Percentiles rank a stretch among this genome's conserved stretches.
These are phyloP conservation scores for Escallonia rubra DNA, from an alignment of 129 eudicot species.

Conservation along the genomic window DNA sequence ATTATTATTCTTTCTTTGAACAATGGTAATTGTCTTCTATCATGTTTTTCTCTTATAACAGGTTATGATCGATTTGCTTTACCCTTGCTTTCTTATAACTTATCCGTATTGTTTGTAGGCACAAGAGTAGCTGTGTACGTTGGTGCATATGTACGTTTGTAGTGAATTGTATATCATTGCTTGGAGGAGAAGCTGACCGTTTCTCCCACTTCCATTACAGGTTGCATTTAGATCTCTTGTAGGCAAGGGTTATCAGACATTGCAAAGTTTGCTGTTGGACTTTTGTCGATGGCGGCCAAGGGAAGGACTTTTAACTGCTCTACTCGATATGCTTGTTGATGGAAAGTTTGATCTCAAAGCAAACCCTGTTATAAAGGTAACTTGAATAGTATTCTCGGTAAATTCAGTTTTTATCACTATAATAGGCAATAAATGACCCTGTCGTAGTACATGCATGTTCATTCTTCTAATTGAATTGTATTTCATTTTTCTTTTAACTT, in stretches of 20 bases:
- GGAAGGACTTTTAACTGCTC: slow-evolving; percentile 67
- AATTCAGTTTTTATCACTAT: neutral
- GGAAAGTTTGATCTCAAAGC: slow-evolving; percentile 80
- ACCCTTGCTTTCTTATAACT: too few species aligned
- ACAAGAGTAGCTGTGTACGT: too few species aligned
- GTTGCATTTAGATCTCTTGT: slow-evolving; percentile 90
- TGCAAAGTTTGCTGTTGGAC: slow-evolving; percentile 84
- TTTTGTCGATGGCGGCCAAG: slow-evolving; percentile 74
- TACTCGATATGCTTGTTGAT: slow-evolving; percentile 96
- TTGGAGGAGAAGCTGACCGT: neutral
- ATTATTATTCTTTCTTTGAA: too few species aligned
- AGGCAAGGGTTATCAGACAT: slow-evolving; percentile 81
- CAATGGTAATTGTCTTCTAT: neutral
- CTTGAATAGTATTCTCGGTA: neutral
- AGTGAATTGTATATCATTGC: neutral
- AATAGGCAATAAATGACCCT: neutral
- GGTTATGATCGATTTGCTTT: neutral
- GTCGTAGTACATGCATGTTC: neutral
- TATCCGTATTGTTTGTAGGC: too few species aligned
- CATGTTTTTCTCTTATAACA: neutral
- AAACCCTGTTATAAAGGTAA: slow-evolving; percentile 66
- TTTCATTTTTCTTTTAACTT: slow-evolving; percentile 13
- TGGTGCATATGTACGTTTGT: too few species aligned
- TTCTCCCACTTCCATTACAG: slow-evolving; percentile 21
- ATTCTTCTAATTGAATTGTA: slow-evolving; percentile 18